Percentiles rank a stretch among this genome's conserved stretches.
Conservation (phyloP, 1,139 yeast species). For the Sugiyamaella xylanicola region DNA sequence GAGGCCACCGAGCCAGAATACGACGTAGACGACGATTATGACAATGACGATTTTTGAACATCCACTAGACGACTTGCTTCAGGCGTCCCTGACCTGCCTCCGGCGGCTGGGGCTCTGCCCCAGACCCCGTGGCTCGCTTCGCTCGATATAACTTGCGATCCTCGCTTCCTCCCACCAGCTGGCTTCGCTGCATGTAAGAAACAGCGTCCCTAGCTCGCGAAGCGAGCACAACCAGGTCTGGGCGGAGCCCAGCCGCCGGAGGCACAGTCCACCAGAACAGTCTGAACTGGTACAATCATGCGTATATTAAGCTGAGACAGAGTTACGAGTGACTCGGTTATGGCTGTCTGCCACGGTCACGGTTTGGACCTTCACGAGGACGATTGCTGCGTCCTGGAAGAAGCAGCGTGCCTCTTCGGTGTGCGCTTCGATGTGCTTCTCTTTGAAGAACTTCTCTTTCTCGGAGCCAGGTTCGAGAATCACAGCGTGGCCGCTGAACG, state of each 20-base stretch:
- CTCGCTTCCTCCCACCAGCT: too few species aligned
- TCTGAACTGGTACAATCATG: background rate
- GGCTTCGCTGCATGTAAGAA: too few species aligned
- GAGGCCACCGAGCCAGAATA: slow-evolving; percentile 40
- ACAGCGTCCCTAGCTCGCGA: too few species aligned
- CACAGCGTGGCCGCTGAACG: slow-evolving; percentile 70
- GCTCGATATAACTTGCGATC: too few species aligned
- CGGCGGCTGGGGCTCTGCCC: slow-evolving; percentile 10
- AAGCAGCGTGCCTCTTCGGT: slow-evolving; percentile 64
- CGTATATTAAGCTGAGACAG: background rate
- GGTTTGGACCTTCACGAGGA: slow-evolving; percentile 62
- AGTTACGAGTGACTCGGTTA: slow-evolving; percentile 52
- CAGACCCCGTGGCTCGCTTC: background rate
- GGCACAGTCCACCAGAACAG: background rate
- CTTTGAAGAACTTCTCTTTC: slow-evolving; percentile 50
- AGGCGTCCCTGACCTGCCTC: background rate
- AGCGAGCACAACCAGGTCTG: background rate
- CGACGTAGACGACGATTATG: slow-evolving; percentile 25
- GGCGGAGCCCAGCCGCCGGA: slow-evolving; percentile 9
- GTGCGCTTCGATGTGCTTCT: slow-evolving; percentile 58
- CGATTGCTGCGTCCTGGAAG: slow-evolving; percentile 63
- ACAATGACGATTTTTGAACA: slow-evolving; percentile 17
- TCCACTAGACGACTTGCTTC: too few species aligned
- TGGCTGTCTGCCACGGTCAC: slow-evolving; percentile 83
- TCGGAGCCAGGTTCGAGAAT: slow-evolving; percentile 50